Conservation (phyloP, 2,329 filamentous ascomycete species). For the Myriosclerotinia scirpicola region DNA sequence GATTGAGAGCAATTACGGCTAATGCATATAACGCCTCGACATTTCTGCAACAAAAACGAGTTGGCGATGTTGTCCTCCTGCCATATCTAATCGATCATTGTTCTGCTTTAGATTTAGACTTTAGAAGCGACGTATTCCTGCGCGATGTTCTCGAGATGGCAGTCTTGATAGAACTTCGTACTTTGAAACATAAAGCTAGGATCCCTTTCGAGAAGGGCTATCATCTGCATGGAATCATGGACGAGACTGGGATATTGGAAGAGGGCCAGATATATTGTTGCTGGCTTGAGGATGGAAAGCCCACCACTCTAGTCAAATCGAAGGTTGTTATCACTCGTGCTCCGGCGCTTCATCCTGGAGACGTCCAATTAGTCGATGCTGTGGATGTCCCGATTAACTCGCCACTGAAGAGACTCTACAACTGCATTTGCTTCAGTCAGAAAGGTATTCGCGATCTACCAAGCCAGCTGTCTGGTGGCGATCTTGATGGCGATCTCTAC, state of each 20-base stretch:
- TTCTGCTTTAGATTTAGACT: conserved; percentile 59
- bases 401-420: conserved; percentile 61
- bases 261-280: conserved; percentile 69
- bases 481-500: conserved; percentile 81
- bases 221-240: conserved; percentile 82
- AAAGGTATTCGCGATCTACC: conserved; percentile 71
- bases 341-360: conserved; percentile 78
- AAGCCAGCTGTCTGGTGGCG: conserved; percentile 76
- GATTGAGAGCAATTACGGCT: conserved; percentile 59
- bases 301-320: conserved; percentile 28
- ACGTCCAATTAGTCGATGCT: conserved; percentile 67
- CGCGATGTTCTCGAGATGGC: conserved; percentile 68
- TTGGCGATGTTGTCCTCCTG: conserved; percentile 61
- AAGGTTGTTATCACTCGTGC: conserved; percentile 67
- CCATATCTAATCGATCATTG: conserved; percentile 62
- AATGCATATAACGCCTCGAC: conserved; percentile 60
- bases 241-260: conserved; percentile 68
- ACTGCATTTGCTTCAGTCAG: conserved; percentile 78
- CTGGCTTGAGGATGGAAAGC: conserved; percentile 44
- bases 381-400: conserved; percentile 60
- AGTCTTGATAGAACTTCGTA: conserved; percentile 67
- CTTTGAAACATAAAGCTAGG: conserved; percentile 75
- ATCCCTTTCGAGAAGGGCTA: conserved; percentile 70
- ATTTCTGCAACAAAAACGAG: conserved; percentile 62
- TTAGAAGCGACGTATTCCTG: conserved; percentile 67